phyloP scores from a whole-genome alignment of 805 yeast species.

The Yarrowia hollandica region DNA sequence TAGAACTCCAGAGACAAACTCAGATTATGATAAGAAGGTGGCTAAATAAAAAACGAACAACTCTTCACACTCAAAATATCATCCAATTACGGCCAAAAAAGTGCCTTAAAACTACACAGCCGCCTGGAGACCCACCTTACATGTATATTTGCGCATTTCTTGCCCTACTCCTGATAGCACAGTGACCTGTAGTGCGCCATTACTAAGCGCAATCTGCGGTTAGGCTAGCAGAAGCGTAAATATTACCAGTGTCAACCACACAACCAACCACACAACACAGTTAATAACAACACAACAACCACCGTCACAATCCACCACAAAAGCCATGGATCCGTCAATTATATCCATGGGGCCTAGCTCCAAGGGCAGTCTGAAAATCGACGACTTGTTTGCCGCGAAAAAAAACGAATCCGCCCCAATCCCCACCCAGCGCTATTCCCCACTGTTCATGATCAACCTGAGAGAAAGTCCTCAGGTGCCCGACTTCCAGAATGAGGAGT shows the following conservation, averaged over 20 bases:
- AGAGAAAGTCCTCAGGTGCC: slow-evolving; percentile 23
- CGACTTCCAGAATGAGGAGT: slow-evolving; percentile 23
- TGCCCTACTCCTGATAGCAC: too few species aligned
- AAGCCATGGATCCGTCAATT: slow-evolving; percentile 28
- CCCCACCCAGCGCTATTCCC: slow-evolving; percentile 19
- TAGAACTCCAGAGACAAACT: too few species aligned
- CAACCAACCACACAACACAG: slow-evolving; percentile 21
- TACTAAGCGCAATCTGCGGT: slow-evolving; percentile 18
- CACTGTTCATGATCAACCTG: slow-evolving; percentile 22
- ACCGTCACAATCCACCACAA: slow-evolving; percentile 1
- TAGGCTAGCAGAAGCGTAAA: slow-evolving; percentile 25
- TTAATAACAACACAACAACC: slow-evolving; percentile 10
- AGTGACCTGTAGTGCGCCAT: too few species aligned
- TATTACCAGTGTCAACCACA: not conserved
- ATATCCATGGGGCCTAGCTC: slow-evolving; percentile 19
- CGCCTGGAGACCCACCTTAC: not conserved
- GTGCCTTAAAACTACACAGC: not conserved
- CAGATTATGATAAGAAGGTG: slow-evolving; percentile 20
- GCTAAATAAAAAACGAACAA: not conserved
- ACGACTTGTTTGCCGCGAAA: slow-evolving; percentile 24
- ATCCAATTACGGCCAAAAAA: too few species aligned
- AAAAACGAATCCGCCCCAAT: slow-evolving; percentile 13
- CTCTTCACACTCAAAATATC: too few species aligned
- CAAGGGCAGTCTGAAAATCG: slow-evolving; percentile 24
- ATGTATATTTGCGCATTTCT: too few species aligned